Percentiles rank a stretch among this genome's conserved stretches.
These are phyloP conservation scores for Ustilago lituana DNA, from an alignment of 1,284 basidiomycete species.

Conservation along the genomic window DNA sequence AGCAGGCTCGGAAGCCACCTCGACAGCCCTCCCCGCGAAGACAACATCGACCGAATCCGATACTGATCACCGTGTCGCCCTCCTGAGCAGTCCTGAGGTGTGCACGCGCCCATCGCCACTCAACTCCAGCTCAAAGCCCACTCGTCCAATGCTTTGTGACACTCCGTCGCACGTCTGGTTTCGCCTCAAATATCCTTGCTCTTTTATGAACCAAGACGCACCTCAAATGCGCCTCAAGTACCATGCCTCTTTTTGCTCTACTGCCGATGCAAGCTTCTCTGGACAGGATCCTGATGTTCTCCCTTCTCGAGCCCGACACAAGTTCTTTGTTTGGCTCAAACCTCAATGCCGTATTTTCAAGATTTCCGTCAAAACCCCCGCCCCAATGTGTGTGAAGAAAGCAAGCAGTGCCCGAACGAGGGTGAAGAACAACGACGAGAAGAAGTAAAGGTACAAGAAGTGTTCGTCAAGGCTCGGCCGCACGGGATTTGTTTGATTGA, in stretches of 20 bases:
- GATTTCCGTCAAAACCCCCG: neutral
- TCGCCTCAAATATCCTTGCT: conserved; percentile 2
- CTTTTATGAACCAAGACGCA: neutral
- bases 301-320: too few relatives aligned
- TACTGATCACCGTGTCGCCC: conserved; percentile 34
- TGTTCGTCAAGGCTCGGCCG: conserved; percentile 1
- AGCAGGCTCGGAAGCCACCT: conserved; percentile 44
- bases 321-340: neutral
- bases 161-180: neutral
- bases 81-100: too few relatives aligned
- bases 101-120: too few relatives aligned
- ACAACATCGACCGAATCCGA: conserved; percentile 43
- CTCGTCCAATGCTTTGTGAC: too few relatives aligned
- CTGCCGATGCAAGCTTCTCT: too few relatives aligned
- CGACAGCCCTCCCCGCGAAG: conserved; percentile 49
- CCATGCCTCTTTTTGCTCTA: too few relatives aligned
- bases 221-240: neutral
- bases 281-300: too few relatives aligned
- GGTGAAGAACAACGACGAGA: neutral
- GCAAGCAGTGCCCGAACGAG: too few relatives aligned
- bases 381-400: neutral
- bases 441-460: neutral
- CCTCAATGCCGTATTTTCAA: neutral
- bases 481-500: too few relatives aligned
- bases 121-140: neutral